Conservation (phyloP, 2,329 filamentous ascomycete species). For the Chrysoporthe puriensis region DNA sequence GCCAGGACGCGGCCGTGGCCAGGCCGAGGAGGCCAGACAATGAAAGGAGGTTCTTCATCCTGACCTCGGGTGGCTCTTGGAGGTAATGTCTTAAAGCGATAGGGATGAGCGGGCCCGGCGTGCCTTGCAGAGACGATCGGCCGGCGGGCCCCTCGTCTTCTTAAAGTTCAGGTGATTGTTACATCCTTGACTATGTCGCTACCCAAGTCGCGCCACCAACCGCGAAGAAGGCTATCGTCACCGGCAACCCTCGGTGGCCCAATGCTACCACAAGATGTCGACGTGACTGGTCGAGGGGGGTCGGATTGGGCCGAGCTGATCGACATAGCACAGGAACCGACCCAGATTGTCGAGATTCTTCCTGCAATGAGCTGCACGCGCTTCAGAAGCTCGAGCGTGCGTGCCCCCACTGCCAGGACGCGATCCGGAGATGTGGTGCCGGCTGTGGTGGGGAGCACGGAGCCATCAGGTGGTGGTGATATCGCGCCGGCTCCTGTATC, state of each 20-base stretch:
- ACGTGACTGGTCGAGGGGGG: neutral
- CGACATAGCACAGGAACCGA: neutral
- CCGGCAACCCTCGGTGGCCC: neutral
- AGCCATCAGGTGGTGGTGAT: neutral
- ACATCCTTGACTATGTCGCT: neutral
- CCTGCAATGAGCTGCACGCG: constrained; percentile 21
- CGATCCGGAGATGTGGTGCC: neutral
- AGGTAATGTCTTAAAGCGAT: neutral
- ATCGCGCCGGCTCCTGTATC: constrained; percentile 8
- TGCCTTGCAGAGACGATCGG: neutral
- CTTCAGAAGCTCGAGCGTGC: neutral
- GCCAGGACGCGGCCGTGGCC: constrained; percentile 24
- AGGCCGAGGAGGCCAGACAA: constrained; percentile 17
- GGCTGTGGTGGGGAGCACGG: neutral
- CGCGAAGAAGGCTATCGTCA: neutral
- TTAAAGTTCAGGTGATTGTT: neutral
- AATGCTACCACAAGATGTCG: constrained; percentile 2
- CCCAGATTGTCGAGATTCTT: neutral
- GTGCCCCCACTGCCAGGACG: no score
- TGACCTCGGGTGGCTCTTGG: neutral
- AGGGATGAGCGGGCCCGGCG: neutral
- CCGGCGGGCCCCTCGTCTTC: neutral
- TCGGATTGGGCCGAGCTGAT: constrained; percentile 5
- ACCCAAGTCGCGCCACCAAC: neutral
- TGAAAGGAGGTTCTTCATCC: constrained; percentile 13